Conservation (phyloP, 306 rosid species). For the Sindora glabra region DNA sequence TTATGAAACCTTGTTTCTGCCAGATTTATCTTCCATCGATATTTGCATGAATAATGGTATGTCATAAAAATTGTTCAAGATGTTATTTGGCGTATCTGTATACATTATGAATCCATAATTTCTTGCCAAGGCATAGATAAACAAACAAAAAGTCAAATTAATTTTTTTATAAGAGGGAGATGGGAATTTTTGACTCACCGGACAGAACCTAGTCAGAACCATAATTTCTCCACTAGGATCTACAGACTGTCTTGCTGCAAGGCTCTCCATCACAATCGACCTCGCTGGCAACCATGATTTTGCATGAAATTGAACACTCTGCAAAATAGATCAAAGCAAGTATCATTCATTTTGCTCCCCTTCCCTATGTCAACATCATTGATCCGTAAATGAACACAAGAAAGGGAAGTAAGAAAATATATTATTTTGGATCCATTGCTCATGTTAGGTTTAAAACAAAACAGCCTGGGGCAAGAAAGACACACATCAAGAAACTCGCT, state of each 20-base stretch:
- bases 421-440: background rate
- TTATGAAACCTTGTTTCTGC: background rate
- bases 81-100: background rate
- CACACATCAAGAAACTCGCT: conserved; percentile 79
- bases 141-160: conserved; percentile 1
- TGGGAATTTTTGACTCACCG: conserved; percentile 52
- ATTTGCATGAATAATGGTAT: background rate
- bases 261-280: conserved; percentile 75
- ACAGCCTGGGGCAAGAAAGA: background rate
- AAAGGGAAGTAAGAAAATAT: background rate
- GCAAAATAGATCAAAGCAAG: conserved; percentile 27
- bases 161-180: conserved; percentile 5
- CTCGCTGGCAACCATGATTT: conserved; percentile 97
- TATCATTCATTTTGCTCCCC: too few relatives aligned
- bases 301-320: conserved; percentile 68
- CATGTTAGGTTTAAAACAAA: background rate
- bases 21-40: background rate
- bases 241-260: conserved; percentile 54
- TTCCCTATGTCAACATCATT: background rate
- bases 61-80: background rate
- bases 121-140: too few relatives aligned
- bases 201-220: conserved; percentile 76
- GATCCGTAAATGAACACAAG: background rate
- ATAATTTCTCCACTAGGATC: conserved; percentile 89
- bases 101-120: too few relatives aligned